Evolutionary conservation across 345 rosid genomes (phyloP).

Genomic region (Gossypium bickii): DNA sequence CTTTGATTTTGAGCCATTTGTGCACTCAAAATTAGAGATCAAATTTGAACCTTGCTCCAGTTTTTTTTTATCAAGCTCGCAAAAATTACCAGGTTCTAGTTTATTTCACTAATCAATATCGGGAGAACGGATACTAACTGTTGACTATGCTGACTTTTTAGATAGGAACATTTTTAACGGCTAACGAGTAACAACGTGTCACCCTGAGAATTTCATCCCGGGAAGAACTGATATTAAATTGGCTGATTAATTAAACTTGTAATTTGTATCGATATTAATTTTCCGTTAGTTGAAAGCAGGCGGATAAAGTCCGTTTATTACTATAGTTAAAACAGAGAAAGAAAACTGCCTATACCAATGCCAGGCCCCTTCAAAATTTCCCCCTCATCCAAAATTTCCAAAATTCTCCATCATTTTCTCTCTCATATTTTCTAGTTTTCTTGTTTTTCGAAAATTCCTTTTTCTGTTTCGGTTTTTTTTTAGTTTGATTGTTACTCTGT

Average conservation of each 20-base stretch:
- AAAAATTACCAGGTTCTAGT: not conserved
- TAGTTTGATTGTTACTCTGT: not conserved
- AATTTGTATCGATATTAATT: no score
- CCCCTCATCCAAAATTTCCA: not conserved
- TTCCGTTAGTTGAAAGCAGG: not conserved
- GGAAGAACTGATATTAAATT: no score
- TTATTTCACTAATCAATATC: no score
- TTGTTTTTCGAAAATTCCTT: not conserved
- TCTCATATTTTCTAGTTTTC: not conserved
- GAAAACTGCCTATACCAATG: constrained; percentile 24
- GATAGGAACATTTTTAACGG: no score
- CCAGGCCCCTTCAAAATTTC: constrained; percentile 12
- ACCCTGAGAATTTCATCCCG: no score
- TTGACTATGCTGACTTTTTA: not conserved
- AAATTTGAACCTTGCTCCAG: constrained; percentile 15
- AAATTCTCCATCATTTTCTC: not conserved
- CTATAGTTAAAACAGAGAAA: constrained; percentile 16
- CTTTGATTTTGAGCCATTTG: constrained; percentile 60
- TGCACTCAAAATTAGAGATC: constrained; percentile 17
- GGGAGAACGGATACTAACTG: no score
- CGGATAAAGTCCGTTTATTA: not conserved
- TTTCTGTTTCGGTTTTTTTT: not conserved
- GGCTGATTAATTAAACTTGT: no score
- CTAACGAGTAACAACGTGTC: no score
- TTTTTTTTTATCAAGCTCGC: not conserved